Conservation (phyloP, 495 filamentous ascomycete genomes). For the Friedmanniomyces simplex region DNA sequence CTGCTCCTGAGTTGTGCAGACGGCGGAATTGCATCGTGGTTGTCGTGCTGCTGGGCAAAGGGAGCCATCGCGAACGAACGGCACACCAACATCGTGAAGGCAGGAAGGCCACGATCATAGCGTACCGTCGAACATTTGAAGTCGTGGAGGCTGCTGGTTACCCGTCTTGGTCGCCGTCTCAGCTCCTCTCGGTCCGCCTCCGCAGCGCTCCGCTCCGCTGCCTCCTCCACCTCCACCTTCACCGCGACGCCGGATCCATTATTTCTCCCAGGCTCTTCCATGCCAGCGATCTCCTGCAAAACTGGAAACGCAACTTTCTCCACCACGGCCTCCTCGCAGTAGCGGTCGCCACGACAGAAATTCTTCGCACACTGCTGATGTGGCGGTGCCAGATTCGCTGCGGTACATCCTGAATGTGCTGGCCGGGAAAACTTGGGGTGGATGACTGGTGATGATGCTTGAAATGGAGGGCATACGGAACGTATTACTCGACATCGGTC, state of each 20-base stretch:
- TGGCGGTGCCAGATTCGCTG: background rate
- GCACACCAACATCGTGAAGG: too few species aligned
- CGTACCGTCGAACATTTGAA: too few species aligned
- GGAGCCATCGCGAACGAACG: too few species aligned
- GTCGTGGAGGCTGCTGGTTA: too few species aligned
- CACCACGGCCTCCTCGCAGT: background rate
- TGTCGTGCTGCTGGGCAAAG: too few species aligned
- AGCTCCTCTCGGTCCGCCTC: background rate
- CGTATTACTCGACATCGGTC: slow-evolving; percentile 15
- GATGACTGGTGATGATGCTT: background rate
- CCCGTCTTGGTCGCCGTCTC: too few species aligned
- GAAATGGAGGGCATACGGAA: slow-evolving; percentile 4
- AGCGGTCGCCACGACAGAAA: background rate
- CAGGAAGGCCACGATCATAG: too few species aligned
- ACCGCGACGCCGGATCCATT: background rate
- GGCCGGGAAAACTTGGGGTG: background rate
- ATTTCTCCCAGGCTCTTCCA: background rate
- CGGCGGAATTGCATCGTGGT: background rate
- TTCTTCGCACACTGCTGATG: background rate
- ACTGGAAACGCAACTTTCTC: background rate
- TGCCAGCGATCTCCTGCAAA: background rate
- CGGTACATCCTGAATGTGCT: background rate
- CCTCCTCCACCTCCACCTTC: background rate
- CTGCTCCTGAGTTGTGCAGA: too few species aligned
- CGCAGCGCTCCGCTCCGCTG: background rate